Evolutionary conservation across 257 asterid genomes (phyloP).

Genomic region (Schizonepeta tenuifolia): DNA sequence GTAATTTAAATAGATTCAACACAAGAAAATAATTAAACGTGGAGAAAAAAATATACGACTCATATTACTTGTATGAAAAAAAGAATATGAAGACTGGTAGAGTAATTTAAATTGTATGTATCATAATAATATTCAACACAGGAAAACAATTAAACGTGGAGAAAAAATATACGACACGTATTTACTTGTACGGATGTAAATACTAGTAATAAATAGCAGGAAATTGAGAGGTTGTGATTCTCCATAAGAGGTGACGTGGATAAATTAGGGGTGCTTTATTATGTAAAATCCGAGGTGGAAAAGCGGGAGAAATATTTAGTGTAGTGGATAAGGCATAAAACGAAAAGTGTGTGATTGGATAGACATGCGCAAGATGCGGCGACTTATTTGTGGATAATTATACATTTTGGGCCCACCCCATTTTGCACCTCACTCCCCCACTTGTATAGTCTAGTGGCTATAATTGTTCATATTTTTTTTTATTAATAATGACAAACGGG

Average conservation of each 20-base stretch:
- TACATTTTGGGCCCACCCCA: neutral
- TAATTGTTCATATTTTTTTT: no score
- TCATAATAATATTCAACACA: no score
- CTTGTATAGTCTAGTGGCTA: neutral
- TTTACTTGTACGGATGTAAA: neutral
- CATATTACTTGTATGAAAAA: no score
- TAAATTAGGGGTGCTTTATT: neutral
- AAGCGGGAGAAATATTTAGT: neutral
- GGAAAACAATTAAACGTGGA: neutral
- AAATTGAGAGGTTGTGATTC: neutral
- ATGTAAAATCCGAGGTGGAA: conserved; percentile 20
- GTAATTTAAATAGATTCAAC: no score
- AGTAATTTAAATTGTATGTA: no score
- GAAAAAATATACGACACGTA: neutral
- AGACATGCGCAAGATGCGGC: conserved; percentile 10
- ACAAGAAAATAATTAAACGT: no score
- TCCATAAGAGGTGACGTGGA: neutral
- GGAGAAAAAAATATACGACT: no score
- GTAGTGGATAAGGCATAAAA: conserved; percentile 31
- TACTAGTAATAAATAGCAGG: no score
- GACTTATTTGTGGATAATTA: conserved; percentile 16
- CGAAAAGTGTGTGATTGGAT: conserved; percentile 20
- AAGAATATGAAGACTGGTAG: no score
- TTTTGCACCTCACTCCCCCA: neutral
- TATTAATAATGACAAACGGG: no score